Conservation (phyloP, 177 flowering plant species). For the Vitis hybrid region DNA sequence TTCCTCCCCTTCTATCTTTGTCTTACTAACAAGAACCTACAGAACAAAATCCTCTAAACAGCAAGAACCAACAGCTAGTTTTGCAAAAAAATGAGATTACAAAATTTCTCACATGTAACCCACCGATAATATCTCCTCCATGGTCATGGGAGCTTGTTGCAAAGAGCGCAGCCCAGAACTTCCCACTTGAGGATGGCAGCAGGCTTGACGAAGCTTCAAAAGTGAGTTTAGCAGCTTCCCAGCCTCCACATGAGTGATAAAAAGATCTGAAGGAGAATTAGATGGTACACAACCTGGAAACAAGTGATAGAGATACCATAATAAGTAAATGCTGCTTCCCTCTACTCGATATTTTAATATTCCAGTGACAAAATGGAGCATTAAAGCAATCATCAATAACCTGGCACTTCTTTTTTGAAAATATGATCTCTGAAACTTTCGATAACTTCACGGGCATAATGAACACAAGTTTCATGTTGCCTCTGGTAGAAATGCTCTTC, state of each 20-base stretch:
- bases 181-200: constrained; percentile 99
- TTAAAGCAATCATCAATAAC: constrained; percentile 30
- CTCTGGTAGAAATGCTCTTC: constrained; percentile 94
- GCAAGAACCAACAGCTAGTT: constrained; percentile 5
- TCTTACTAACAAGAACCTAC: constrained; percentile 85
- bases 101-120: constrained; percentile 10
- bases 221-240: constrained; percentile 83
- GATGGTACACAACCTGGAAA: constrained; percentile 43
- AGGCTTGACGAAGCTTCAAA: constrained; percentile 97
- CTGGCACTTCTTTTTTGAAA: constrained; percentile 42
- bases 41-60: constrained; percentile 16
- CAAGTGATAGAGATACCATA: not conserved
- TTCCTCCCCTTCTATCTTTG: constrained; percentile 92
- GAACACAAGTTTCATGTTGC: constrained; percentile 88
- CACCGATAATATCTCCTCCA: constrained; percentile 92
- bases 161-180: constrained; percentile 90
- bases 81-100: not conserved
- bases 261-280: constrained; percentile 40
- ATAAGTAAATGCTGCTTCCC: not conserved
- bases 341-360: too few species aligned
- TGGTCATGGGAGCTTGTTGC: constrained; percentile 94
- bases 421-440: constrained; percentile 59
- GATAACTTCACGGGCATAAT: constrained; percentile 71
- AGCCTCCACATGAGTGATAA: constrained; percentile 74
- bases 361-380: not conserved